Evolutionary conservation across 257 asterid species (phyloP), one percentile per base, ranked within the genome.

Genomic region (Solanum tarapatanum): DNA sequence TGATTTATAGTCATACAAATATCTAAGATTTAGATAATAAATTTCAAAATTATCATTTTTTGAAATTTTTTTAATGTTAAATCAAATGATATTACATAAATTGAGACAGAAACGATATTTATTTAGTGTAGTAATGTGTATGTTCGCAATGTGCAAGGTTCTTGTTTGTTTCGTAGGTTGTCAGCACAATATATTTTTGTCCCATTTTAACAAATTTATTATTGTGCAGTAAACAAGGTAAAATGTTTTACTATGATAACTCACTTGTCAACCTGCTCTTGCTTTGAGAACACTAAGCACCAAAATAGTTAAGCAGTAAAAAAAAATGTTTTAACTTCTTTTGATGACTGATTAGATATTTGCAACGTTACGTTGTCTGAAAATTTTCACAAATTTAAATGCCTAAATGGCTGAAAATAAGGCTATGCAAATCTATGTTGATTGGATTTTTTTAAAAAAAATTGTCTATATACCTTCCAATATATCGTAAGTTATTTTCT

Each of bases 91-190:
- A 0, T 60, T 66, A 24, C 0, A 66, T 66, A 64, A n/a, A 64
- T n/a, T 64, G 33, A 64, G 72, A 64, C 8, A 11, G 8, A 11
- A 2, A 5, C 1, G 1, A 2, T 36, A 70, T 26, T 88, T 86
- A 16, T 33, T 77, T 33, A 39, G 64, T 2, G 85, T 39, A 48
- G 26, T 28, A 58, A 76, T 33, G 66, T 77, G 82, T 88, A 17
- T 48, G 41, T 30, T 80, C 30, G 62, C 87, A 41, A 75, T 87
- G n/a, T 76, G 82, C 11, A 80, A 55, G 43, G 66, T 79, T 64
- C 33, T 85, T 85, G 90, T 88, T 88, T 86, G 88, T 88, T 79
- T 84, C 30, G 10, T 85, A 39, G 69, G 84, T 48, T 45, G 74
- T 36, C 64, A 33, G 64, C 70, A 13, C 39, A 77, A 17, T 48